These are phyloP conservation scores for Fraxinus anomala DNA, from an alignment of 257 asterid species.

Conservation along the genomic window DNA sequence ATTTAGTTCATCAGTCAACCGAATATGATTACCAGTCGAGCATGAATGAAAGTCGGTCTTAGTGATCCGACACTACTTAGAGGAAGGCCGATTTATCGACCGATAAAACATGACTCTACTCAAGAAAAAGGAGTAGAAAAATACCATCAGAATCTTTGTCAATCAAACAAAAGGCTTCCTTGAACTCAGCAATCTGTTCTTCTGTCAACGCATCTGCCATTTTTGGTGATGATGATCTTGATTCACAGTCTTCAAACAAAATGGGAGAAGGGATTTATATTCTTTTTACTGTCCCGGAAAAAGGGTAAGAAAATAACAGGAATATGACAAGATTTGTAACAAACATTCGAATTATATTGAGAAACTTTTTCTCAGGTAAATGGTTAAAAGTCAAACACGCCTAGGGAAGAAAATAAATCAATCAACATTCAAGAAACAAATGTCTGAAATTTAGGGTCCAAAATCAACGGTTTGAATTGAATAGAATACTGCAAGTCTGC, in stretches of 20 bases:
- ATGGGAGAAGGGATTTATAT: slow-evolving; percentile 1
- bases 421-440: slow-evolving; percentile 27
- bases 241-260: not conserved
- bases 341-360: not conserved
- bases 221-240: not conserved
- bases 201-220: slow-evolving; percentile 56
- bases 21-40: not conserved
- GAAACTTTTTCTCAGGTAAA: not conserved
- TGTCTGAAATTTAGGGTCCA: slow-evolving; percentile 19
- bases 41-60: not conserved
- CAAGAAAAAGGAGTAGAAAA: not conserved
- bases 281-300: not conserved
- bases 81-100: not conserved
- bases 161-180: slow-evolving; percentile 57
- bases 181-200: slow-evolving; percentile 56
- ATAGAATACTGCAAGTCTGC: slow-evolving; percentile 9
- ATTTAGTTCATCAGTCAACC: not conserved
- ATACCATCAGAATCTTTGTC: slow-evolving; percentile 65
- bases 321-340: not conserved
- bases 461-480: slow-evolving; percentile 40
- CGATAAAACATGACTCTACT: not conserved
- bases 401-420: not conserved
- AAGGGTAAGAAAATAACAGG: not conserved
- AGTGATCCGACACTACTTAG: not conserved
- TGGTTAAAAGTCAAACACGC: slow-evolving; percentile 21